Evolutionary conservation across 108 stramenopile genomes (phyloP).

Genomic region (Cyclostephanos invisitatus): DNA sequence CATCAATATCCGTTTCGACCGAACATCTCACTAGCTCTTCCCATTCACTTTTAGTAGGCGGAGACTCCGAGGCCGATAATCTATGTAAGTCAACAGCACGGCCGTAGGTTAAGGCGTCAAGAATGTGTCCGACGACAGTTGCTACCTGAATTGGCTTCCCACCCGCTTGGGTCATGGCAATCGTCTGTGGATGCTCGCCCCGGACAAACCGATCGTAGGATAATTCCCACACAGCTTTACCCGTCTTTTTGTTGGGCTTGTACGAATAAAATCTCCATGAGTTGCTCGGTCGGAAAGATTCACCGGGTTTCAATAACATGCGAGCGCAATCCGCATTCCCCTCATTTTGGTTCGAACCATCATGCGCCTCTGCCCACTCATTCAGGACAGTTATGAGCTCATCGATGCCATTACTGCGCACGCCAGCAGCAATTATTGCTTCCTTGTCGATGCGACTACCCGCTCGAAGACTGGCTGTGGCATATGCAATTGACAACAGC

Average conservation of each 20-base stretch:
- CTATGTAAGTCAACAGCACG: conserved; percentile 57
- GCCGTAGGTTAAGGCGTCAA: conserved; percentile 64
- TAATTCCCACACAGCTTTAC: conserved; percentile 72
- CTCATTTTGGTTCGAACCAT: conserved; percentile 1
- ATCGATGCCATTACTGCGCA: conserved; percentile 59
- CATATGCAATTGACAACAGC: conserved; percentile 59
- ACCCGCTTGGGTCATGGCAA: conserved; percentile 70
- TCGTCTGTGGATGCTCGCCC: conserved; percentile 67
- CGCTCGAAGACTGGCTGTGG: conserved; percentile 53
- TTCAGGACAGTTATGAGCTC: conserved; percentile 50
- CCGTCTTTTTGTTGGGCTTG: conserved; percentile 77
- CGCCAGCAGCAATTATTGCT: conserved; percentile 66
- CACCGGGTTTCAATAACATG: conserved; percentile 25
- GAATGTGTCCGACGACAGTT: conserved; percentile 69
- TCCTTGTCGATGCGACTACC: conserved; percentile 43
- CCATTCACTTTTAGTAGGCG: conserved; percentile 70
- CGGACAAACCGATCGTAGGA: conserved; percentile 60
- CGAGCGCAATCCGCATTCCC: conserved; percentile 1
- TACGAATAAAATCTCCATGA: conserved; percentile 74
- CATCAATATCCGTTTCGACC: conserved; percentile 54
- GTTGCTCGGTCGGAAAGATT: conserved; percentile 19
- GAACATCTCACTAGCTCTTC: conserved; percentile 55
- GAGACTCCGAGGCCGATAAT: conserved; percentile 34
- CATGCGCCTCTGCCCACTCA: conserved; percentile 51
- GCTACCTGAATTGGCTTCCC: conserved; percentile 67